These are phyloP conservation scores for Pseudozyma flocculosa DNA, from an alignment of 1,284 basidiomycete species.

Conservation along the genomic window DNA sequence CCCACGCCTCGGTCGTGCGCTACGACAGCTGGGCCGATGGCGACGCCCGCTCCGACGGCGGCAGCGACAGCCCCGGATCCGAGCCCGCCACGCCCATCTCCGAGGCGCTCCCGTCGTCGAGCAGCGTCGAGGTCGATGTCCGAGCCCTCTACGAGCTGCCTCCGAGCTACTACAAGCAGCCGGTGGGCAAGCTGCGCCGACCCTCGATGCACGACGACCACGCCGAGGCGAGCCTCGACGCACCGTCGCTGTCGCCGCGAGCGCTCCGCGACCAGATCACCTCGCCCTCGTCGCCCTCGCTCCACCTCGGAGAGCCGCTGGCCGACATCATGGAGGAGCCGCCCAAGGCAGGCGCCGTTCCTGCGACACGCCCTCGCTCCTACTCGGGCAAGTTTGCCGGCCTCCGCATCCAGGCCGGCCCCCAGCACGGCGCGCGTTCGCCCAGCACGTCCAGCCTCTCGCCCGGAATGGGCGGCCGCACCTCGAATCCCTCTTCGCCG, in stretches of 20 bases:
- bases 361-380: too few relatives aligned
- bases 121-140: slow-evolving; percentile 11
- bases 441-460: too few relatives aligned
- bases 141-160: slow-evolving; percentile 19
- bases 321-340: slow-evolving; percentile 36
- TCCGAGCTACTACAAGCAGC: slow-evolving; percentile 17
- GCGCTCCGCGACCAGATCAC: not conserved
- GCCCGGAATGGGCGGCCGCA: too few relatives aligned
- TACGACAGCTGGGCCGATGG: slow-evolving; percentile 31
- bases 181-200: slow-evolving; percentile 13
- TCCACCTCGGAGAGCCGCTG: slow-evolving; percentile 2
- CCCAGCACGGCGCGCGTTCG: not conserved
- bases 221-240: not conserved
- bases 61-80: not conserved
- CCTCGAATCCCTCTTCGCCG: slow-evolving; percentile 6
- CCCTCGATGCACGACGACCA: slow-evolving; percentile 10
- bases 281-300: not conserved
- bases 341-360: not conserved
- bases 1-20: slow-evolving; percentile 7
- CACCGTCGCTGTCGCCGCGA: too few relatives aligned
- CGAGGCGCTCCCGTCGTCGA: not conserved
- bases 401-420: slow-evolving; percentile 19
- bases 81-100: not conserved
- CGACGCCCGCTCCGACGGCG: not conserved
- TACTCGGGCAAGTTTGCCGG: slow-evolving; percentile 31